Evolutionary conservation across 495 filamentous ascomycete genomes (phyloP).

Genomic region (Neurospora pannonica): DNA sequence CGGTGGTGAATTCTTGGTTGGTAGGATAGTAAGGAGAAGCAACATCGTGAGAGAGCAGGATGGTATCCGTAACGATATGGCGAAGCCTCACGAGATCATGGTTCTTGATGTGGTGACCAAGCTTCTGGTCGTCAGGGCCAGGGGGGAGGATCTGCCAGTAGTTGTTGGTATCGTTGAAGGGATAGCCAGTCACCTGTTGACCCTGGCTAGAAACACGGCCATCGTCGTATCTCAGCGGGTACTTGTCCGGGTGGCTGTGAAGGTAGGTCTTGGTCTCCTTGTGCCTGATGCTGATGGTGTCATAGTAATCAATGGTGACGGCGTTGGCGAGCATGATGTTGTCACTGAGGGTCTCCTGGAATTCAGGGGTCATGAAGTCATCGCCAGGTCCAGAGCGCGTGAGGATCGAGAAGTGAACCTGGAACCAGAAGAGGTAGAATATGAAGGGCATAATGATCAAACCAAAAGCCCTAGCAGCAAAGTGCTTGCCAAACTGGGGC

Average conservation of each 20-base stretch:
- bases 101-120: slow-evolving; percentile 62
- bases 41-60: slow-evolving; percentile 91
- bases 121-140: slow-evolving; percentile 37
- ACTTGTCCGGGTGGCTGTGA: slow-evolving; percentile 83
- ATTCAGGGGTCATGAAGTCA: slow-evolving; percentile 97
- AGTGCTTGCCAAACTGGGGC: slow-evolving; percentile 77
- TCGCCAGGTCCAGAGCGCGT: slow-evolving; percentile 86
- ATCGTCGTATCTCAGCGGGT: slow-evolving; percentile 93
- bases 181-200: slow-evolving; percentile 97
- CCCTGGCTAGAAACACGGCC: slow-evolving; percentile 95
- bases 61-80: slow-evolving; percentile 78
- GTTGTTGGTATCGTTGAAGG: slow-evolving; percentile 98
- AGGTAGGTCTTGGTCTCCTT: slow-evolving; percentile 96
- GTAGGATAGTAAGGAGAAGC: slow-evolving; percentile 96
- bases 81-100: slow-evolving; percentile 82
- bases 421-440: slow-evolving; percentile 99
- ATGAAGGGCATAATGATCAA: slow-evolving; percentile 88
- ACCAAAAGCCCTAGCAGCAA: slow-evolving; percentile 70
- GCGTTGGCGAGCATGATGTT: slow-evolving; percentile 85
- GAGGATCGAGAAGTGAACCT: slow-evolving; percentile 92
- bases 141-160: slow-evolving; percentile 87
- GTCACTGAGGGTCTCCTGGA: slow-evolving; percentile 92
- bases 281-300: slow-evolving; percentile 78
- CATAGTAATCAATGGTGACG: slow-evolving; percentile 79
- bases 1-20: slow-evolving; percentile 95